A percentile compares a stretch with the other conserved stretches of the same genome.
Conservation (phyloP, 1,139 yeast species). For the Kodamaea derodonti region DNA sequence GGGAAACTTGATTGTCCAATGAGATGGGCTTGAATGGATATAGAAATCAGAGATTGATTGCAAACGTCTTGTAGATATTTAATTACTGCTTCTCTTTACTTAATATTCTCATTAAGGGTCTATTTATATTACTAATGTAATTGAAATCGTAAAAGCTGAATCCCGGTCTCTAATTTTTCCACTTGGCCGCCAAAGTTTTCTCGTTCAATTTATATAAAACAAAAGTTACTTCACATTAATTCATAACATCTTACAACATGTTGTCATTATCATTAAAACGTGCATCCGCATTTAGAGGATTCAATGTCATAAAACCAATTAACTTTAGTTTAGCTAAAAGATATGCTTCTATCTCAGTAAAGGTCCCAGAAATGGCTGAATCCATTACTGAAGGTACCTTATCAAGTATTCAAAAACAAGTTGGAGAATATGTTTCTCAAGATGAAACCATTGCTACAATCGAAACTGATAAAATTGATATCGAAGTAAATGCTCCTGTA, state of each 20-base stretch:
- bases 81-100: no score
- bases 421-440: conserved; percentile 83
- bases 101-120: no score
- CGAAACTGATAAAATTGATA: conserved; percentile 97
- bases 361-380: conserved; percentile 99
- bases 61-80: no score
- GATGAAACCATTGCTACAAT: conserved; percentile 96
- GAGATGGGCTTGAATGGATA: no score
- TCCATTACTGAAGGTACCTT: conserved; percentile 97
- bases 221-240: not conserved
- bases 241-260: conserved; percentile 12
- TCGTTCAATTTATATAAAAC: conserved; percentile 1
- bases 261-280: conserved; percentile 16
- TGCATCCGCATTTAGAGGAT: not conserved
- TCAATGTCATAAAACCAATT: not conserved
- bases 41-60: no score
- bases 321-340: conserved; percentile 14
- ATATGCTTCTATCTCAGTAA: conserved; percentile 53
- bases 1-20: no score
- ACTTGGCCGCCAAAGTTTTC: not conserved
- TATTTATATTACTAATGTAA: no score
- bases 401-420: conserved; percentile 69
- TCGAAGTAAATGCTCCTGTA: conserved; percentile 92
- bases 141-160: no score
- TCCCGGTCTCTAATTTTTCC: no score